A percentile compares a stretch with the other conserved stretches of the same genome.
These are phyloP conservation scores for Cryphonectria radicalis DNA, from an alignment of 2,329 filamentous ascomycete species.

Conservation along the genomic window DNA sequence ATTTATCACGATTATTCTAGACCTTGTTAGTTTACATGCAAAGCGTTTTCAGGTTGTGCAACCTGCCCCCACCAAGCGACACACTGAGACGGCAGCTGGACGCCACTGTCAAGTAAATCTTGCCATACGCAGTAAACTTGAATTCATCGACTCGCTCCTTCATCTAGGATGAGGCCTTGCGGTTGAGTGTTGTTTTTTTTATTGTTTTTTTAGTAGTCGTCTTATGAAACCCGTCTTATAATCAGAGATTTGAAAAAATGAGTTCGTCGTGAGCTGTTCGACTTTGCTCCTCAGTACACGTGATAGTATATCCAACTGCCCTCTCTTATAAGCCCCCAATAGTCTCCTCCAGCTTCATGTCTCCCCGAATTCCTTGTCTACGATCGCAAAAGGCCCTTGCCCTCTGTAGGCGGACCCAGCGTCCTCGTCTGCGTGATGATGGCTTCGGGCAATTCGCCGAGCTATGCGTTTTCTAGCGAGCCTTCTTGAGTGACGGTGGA, in stretches of 20 bases:
- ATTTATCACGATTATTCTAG: background rate
- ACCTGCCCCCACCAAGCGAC: background rate
- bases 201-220: background rate
- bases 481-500: background rate
- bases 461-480: background rate
- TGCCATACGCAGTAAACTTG: background rate
- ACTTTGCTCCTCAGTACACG: background rate
- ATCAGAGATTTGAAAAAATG: background rate
- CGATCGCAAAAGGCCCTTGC: background rate
- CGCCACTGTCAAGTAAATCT: constrained; percentile 1
- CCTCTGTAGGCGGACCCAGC: too few species aligned
- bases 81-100: background rate
- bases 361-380: background rate
- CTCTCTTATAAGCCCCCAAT: background rate
- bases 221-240: too few species aligned
- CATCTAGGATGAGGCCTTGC: background rate
- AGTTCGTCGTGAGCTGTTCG: background rate
- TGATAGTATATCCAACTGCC: background rate
- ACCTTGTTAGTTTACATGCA: background rate
- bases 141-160: background rate
- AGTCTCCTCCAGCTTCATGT: background rate
- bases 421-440: background rate
- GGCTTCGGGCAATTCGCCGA: background rate
- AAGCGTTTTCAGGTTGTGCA: background rate
- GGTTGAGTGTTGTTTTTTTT: background rate